Evolutionary conservation across 2,329 filamentous ascomycete species (phyloP).

Genomic region (Phyllosticta capitalensis): DNA sequence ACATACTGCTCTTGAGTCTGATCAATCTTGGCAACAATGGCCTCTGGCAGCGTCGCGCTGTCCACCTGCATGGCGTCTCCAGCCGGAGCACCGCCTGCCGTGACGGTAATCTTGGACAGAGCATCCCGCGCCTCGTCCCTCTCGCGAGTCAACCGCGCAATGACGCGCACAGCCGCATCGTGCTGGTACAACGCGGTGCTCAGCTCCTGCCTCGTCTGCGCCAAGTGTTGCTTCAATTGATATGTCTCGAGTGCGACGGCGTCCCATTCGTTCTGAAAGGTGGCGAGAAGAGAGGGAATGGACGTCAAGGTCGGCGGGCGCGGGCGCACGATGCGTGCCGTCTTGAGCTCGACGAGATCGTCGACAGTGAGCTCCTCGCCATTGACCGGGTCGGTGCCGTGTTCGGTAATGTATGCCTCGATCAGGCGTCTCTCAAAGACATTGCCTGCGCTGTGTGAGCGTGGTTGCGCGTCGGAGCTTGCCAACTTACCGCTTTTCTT

Average conservation of each 20-base stretch:
- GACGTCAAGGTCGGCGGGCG: conserved; percentile 90
- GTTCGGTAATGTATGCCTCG: conserved; percentile 86
- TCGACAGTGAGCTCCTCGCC: conserved; percentile 74
- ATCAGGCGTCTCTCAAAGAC: conserved; percentile 94
- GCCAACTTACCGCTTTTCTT: conserved; percentile 74
- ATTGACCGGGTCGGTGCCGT: conserved; percentile 85
- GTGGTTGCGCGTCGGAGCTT: conserved; percentile 11
- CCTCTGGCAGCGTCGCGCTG: conserved; percentile 62
- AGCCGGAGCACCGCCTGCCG: conserved; percentile 41
- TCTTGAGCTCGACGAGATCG: conserved; percentile 81
- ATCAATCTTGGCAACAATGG: conserved; percentile 63
- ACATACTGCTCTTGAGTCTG: conserved; percentile 70
- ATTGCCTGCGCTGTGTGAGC: conserved; percentile 50
- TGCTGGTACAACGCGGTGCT: conserved; percentile 92
- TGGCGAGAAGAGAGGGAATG: conserved; percentile 84
- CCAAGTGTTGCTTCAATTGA: conserved; percentile 78
- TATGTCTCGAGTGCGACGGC: conserved; percentile 84
- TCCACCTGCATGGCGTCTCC: conserved; percentile 94
- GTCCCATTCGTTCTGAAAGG: conserved; percentile 99
- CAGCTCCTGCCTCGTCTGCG: conserved; percentile 85
- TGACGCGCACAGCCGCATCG: conserved; percentile 91
- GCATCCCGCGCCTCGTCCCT: conserved; percentile 87
- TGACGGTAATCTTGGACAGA: conserved; percentile 73
- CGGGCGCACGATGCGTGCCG: conserved; percentile 72
- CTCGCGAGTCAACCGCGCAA: conserved; percentile 82